A percentile compares a stretch with the other conserved stretches of the same genome.
Evolutionary conservation across 73 alveolate genomes (phyloP).

Genomic region (Tetrahymena malaccensis): DNA sequence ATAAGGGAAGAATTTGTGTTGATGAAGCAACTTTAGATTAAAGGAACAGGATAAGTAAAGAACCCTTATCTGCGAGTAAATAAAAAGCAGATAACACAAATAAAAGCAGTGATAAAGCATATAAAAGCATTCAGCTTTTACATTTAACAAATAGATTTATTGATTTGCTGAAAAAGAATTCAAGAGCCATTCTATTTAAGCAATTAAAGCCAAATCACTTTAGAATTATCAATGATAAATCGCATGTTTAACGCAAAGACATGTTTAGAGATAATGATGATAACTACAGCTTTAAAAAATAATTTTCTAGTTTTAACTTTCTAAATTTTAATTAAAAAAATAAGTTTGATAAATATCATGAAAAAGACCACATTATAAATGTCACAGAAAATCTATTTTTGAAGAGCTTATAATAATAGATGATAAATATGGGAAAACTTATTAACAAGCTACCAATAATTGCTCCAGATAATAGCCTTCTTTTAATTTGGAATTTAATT

Average conservation of each 20-base stretch:
- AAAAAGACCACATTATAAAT: background rate
- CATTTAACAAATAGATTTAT: background rate
- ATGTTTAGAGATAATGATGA: background rate
- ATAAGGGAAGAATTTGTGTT: background rate
- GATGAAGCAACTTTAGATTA: background rate
- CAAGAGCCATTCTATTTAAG: background rate
- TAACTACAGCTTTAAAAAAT: background rate
- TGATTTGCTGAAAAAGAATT: background rate
- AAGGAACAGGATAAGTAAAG: background rate
- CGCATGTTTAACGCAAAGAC: background rate
- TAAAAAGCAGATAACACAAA: background rate
- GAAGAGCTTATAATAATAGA: background rate
- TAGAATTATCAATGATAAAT: background rate
- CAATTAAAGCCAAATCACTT: background rate
- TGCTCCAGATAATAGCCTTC: background rate
- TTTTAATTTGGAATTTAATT: background rate
- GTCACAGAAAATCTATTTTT: background rate
- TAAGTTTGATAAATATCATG: background rate
- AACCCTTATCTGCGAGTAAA: background rate
- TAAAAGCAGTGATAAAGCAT: background rate
- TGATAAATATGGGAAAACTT: background rate
- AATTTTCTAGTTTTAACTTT: background rate
- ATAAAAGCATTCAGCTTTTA: background rate
- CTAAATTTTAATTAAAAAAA: background rate
- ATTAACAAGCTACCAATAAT: background rate